Base-by-base conservation (phyloP, 2,329 filamentous ascomycete species). In the Fusarium setosum region DNA sequence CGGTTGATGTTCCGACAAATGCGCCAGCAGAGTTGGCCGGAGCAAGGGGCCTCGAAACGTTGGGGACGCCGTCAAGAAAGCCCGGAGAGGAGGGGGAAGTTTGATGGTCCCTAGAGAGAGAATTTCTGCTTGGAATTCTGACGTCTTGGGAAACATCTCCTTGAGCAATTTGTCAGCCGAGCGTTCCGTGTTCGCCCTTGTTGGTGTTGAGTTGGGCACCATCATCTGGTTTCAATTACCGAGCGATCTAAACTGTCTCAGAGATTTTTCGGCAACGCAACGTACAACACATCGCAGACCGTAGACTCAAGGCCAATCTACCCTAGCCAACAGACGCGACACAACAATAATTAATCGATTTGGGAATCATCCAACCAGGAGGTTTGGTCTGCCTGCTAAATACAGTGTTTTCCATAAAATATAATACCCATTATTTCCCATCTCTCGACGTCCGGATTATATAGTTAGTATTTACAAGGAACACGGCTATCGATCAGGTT, bases 11-110 rank as follows among this genome's bases (percentile, higher is more conserved):
- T 10, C 51, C 67, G 15, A 49, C 41, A 6, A 62, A 50, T 40
- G 68, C 59, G 0, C 61, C 64, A 3, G 59, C 49, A 3, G 74
- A 74, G 9, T 41, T 78, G 37, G 59, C 61, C 15, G 74, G 74
- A 2, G 76, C 75, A 6, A 70, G 78, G 34, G 78, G 78, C 1
- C 51, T 79, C 15, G 78, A 80, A 23, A 80, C 72, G 18, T 57
- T 80, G 2, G 78, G 77, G 11, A 74, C 73, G 20, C 60, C 66
- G 4, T 70, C 65, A 18, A 69, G 65, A 24, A 71, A 73, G 21
- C 70, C 70, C 3, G 65, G 68, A 17, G 69, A 72, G 18, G 60
- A 72, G 10, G 63, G 64, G 13, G 61, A 63, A 10, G 37, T 51
- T 38, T 57, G 29, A 69, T 44, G 24, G n/a, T n/a, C 0, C 21